Evolutionary conservation across 176 grass and related monocot species (phyloP).

Genomic region (Oropetium thomaeum): DNA sequence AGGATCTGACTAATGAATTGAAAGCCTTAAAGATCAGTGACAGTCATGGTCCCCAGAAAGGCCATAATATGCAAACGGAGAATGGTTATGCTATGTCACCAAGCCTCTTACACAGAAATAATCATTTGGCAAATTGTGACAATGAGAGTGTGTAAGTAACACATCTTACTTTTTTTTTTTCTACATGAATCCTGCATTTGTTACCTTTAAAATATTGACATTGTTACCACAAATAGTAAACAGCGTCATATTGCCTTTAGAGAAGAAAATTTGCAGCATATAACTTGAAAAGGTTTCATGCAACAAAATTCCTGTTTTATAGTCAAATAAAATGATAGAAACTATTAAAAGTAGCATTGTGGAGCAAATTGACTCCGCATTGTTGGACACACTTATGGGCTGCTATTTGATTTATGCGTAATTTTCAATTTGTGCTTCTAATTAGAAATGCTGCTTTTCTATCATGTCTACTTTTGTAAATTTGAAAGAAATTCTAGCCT

Average conservation of each 20-base stretch:
- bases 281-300: background rate
- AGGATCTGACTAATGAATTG: slow-evolving; percentile 66
- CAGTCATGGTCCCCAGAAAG: slow-evolving; percentile 26
- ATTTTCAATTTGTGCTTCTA: background rate
- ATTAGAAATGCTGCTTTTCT: background rate
- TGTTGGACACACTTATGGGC: background rate
- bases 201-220: background rate
- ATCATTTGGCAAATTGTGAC: slow-evolving; percentile 55
- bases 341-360: background rate
- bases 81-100: slow-evolving; percentile 74
- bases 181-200: slow-evolving; percentile 9
- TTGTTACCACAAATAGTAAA: slow-evolving; percentile 12
- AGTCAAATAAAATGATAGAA: background rate
- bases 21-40: slow-evolving; percentile 65
- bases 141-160: slow-evolving; percentile 83
- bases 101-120: slow-evolving; percentile 77
- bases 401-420: background rate
- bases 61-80: slow-evolving; percentile 24
- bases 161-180: slow-evolving; percentile 1
- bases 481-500: background rate
- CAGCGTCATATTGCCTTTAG: background rate
- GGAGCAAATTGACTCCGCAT: background rate
- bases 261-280: background rate
- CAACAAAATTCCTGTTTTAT: slow-evolving; percentile 1
- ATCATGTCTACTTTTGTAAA: background rate